Conservation (phyloP, 768 basidiomycete genomes). For the Termitomyces sp. region DNA sequence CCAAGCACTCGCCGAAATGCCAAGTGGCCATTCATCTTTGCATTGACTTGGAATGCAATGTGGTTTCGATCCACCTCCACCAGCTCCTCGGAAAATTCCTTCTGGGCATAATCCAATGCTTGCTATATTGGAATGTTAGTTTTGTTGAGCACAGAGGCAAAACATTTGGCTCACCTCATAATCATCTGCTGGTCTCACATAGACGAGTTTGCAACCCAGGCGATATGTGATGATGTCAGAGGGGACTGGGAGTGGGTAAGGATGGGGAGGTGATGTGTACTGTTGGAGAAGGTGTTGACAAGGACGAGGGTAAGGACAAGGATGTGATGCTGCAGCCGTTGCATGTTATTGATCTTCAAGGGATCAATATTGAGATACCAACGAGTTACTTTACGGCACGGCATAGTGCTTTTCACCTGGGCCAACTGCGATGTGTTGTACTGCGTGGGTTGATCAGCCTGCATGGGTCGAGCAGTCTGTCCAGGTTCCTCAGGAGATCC, state of each 20-base stretch:
- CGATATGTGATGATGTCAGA: constrained; percentile 52
- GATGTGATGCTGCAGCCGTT: not conserved
- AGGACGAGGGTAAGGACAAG: no score
- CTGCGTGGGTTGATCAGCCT: not conserved
- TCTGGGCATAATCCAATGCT: constrained; percentile 47
- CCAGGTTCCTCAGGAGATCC: no score
- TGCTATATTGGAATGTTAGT: constrained; percentile 28
- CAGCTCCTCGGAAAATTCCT: constrained; percentile 45
- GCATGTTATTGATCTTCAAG: not conserved
- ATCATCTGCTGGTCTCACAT: constrained; percentile 40
- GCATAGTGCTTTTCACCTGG: not conserved
- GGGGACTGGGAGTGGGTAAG: constrained; percentile 22
- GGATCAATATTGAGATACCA: not conserved
- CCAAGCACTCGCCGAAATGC: constrained; percentile 55
- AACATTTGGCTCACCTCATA: constrained; percentile 35
- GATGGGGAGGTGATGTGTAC: no score
- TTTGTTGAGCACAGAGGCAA: not conserved
- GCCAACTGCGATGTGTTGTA: not conserved
- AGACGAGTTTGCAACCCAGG: constrained; percentile 39
- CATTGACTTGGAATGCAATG: constrained; percentile 40
- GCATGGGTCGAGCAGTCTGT: no score
- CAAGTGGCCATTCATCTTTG: constrained; percentile 26
- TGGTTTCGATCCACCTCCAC: constrained; percentile 30
- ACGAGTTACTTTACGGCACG: not conserved
- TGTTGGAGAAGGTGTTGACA: no score